Base-by-base conservation (phyloP, 208 protist species). In the Herpetomonas muscarum region DNA sequence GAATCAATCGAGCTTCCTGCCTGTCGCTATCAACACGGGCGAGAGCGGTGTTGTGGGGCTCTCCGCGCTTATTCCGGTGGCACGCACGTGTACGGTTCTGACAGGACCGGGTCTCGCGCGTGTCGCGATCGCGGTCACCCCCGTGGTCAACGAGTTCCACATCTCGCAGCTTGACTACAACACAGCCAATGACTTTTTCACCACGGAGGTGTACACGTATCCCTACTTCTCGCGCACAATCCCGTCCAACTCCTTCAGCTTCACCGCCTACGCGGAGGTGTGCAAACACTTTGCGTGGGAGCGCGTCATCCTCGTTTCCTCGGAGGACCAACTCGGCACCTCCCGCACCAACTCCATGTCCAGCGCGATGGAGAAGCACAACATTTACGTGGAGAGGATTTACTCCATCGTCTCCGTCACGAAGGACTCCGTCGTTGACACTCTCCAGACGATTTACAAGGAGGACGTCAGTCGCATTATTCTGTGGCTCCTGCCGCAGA, bases 151-250 rank as follows among this genome's bases (percentile, higher is more conserved):
- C 61, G 70, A 90, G 64, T 94, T 85, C 61, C 30, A 57, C 10
- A 70, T 87, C 21, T 61, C 83, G 17, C 81, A 88, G 67, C 28
- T 94, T 6, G 87, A 94, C 52, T 94, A 89, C 64, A 75, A 65
- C 44, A 72, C 78, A 15, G 70, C 81, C 1, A 87, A 79, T 46
- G 67, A 74, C 55, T 69, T 70, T 67, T 80, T 85, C 68, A 76
- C 70, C 47, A 61, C 63, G 57, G 64, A 80, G 44, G 61, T 65
- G 37, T 79, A 77, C 58, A 66, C 59, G 9, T 87, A 78, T 66
- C 87, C 87, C 37, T 88, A 80, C 56, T 92, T 92, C 55, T 92
- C 85, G n/a, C 78, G 87, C 32, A 80, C 74, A 12, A 63, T 77
- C 22, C 80, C 84, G 2, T 22, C 45, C 13, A 73, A 92, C 49